Percentiles rank a stretch among this genome's conserved stretches.
Conservation (phyloP, 2,329 filamentous ascomycete genomes). For the Fusarium sp. region DNA sequence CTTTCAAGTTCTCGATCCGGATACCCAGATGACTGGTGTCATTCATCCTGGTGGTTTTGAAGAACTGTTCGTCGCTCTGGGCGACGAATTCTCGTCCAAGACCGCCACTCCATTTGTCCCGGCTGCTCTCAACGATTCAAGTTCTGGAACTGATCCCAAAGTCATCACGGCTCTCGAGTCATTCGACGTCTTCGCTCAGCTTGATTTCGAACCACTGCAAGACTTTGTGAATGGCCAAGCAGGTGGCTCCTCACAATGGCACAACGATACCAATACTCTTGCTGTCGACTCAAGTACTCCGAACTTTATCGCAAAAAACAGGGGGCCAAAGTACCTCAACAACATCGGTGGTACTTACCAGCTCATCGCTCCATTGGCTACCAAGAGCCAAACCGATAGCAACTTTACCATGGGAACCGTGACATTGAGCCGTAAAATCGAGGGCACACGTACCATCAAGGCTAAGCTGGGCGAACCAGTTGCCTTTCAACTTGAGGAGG, state of each 20-base stretch:
- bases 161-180: slow-evolving; percentile 4
- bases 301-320: slow-evolving; percentile 1
- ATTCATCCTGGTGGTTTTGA: slow-evolving; percentile 9
- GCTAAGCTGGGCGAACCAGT: not conserved
- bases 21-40: slow-evolving; percentile 7
- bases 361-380: not conserved
- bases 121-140: slow-evolving; percentile 5
- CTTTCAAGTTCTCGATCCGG: slow-evolving; percentile 3
- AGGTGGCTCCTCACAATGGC: not conserved
- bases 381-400: not conserved
- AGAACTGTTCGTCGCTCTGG: slow-evolving; percentile 4
- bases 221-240: slow-evolving; percentile 1
- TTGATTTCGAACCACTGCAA: not conserved
- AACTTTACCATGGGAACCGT: not conserved
- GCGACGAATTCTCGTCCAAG: not conserved
- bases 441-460: not conserved
- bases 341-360: slow-evolving; percentile 3
- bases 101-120: not conserved
- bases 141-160: not conserved
- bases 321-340: not conserved
- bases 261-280: not conserved
- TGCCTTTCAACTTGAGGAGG: slow-evolving; percentile 5
- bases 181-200: slow-evolving; percentile 4
- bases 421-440: not conserved
- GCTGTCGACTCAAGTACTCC: not conserved